Conservation (phyloP, 805 yeast species). For the Aciculoconidium aculeatum region DNA sequence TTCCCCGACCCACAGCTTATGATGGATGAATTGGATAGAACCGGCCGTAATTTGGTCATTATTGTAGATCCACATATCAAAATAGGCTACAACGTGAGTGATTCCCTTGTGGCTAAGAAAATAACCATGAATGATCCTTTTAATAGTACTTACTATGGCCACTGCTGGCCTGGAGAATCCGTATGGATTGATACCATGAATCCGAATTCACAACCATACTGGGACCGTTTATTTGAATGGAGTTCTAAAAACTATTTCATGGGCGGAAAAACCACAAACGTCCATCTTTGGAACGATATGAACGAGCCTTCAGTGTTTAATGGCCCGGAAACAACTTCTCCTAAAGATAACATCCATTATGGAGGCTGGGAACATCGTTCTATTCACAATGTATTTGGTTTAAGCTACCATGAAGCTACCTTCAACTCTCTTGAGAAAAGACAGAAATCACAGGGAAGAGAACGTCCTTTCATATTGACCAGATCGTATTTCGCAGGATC, state of each 20-base stretch:
- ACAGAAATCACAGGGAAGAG: slow-evolving; percentile 34
- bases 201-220: slow-evolving; percentile 52
- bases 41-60: slow-evolving; percentile 77
- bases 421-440: slow-evolving; percentile 57
- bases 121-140: slow-evolving; percentile 43
- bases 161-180: slow-evolving; percentile 98
- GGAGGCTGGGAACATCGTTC: slow-evolving; percentile 89
- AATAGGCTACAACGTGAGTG: slow-evolving; percentile 59
- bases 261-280: slow-evolving; percentile 49
- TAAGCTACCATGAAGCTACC: slow-evolving; percentile 77
- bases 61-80: slow-evolving; percentile 92
- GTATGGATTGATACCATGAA: slow-evolving; percentile 87
- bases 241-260: slow-evolving; percentile 34
- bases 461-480: slow-evolving; percentile 83
- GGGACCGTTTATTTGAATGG: slow-evolving; percentile 51
- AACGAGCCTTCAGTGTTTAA: slow-evolving; percentile 92
- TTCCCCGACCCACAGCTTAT: slow-evolving; percentile 74
- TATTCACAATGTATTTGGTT: slow-evolving; percentile 80
- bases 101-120: slow-evolving; percentile 35
- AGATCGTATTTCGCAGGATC: slow-evolving; percentile 88
- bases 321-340: slow-evolving; percentile 92
- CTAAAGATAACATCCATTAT: slow-evolving; percentile 71
- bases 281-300: slow-evolving; percentile 97
- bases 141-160: slow-evolving; percentile 63
- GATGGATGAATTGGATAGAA: slow-evolving; percentile 56